Percentiles rank a stretch among this genome's conserved stretches.
Evolutionary conservation across 805 yeast species (phyloP).

Genomic region (Schwanniomyces pseudopolymorphus): DNA sequence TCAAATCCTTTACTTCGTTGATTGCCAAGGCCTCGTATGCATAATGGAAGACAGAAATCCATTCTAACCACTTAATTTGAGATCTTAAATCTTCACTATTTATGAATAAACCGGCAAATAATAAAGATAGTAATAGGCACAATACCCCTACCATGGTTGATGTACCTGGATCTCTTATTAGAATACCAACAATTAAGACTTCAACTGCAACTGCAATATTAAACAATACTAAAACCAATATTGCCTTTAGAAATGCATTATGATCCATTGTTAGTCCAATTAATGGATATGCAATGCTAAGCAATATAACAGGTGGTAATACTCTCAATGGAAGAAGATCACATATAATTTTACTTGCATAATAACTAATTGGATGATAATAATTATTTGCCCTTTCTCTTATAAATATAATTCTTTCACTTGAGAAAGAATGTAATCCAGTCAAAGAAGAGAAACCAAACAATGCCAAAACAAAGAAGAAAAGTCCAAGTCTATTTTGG

Average conservation of each 20-base stretch:
- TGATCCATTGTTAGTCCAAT: constrained; percentile 83
- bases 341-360: constrained; percentile 79
- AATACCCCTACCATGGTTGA: constrained; percentile 88
- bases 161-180: constrained; percentile 86
- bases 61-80: constrained; percentile 72
- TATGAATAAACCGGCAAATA: constrained; percentile 92
- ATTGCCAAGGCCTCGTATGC: constrained; percentile 92
- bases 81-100: constrained; percentile 62
- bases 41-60: constrained; percentile 88
- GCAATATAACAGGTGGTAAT: constrained; percentile 84
- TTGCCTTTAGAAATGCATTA: constrained; percentile 68
- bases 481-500: constrained; percentile 91
- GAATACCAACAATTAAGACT: constrained; percentile 82
- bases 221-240: constrained; percentile 72
- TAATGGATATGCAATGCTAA: constrained; percentile 82
- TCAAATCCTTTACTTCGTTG: constrained; percentile 86
- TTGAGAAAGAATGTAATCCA: constrained; percentile 83
- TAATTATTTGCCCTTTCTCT: constrained; percentile 95
- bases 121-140: constrained; percentile 75
- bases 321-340: constrained; percentile 91
- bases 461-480: constrained; percentile 85
- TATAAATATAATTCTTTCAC: constrained; percentile 84
- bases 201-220: constrained; percentile 85
- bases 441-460: constrained; percentile 95
- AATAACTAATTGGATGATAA: constrained; percentile 85